phyloP scores from a whole-genome alignment of 1,284 basidiomycete species.

The Prillingera fragicola region DNA sequence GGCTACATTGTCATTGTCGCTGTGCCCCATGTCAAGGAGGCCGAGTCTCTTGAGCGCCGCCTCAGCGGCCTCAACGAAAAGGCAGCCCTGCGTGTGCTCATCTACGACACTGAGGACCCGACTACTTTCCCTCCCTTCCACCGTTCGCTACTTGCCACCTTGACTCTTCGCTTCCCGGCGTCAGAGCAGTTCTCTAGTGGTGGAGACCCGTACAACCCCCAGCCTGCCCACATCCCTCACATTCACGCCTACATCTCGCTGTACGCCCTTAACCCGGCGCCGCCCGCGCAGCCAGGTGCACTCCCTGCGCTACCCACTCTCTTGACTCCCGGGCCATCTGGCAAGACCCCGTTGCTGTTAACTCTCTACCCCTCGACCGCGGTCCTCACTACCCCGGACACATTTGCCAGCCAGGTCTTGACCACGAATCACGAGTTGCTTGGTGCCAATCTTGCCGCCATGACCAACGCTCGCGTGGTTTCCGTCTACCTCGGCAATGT shows the following conservation, averaged over 20 bases:
- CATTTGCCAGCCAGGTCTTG: conserved; percentile 42
- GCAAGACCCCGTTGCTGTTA: conserved; percentile 30
- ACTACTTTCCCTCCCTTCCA: conserved; percentile 46
- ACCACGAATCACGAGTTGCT: conserved; percentile 38
- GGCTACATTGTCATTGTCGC: conserved; percentile 47
- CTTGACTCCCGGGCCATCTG: conserved; percentile 23
- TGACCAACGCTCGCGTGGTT: conserved; percentile 25
- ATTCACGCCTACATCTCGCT: conserved; percentile 45
- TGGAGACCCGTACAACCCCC: conserved; percentile 39
- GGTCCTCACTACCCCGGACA: conserved; percentile 33
- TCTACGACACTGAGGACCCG: conserved; percentile 45
- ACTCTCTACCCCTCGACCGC: conserved; percentile 43
- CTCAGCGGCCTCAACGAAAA: conserved; percentile 38
- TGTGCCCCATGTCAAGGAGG: conserved; percentile 42
- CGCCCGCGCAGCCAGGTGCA: conserved; percentile 35
- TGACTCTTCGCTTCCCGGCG: conserved; percentile 43
- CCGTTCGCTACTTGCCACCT: conserved; percentile 42
- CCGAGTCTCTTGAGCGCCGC: conserved; percentile 41
- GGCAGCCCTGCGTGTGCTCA: conserved; percentile 41
- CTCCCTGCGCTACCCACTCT: conserved; percentile 45
- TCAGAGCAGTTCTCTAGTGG: conserved; percentile 8
- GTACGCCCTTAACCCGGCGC: conserved; percentile 41
- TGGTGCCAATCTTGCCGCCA: conserved; percentile 34
- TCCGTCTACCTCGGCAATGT: conserved; percentile 39
- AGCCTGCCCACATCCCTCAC: conserved; percentile 32